Evolutionary conservation across 257 asterid species (phyloP).

Genomic region (Haberlea rhodopensis): DNA sequence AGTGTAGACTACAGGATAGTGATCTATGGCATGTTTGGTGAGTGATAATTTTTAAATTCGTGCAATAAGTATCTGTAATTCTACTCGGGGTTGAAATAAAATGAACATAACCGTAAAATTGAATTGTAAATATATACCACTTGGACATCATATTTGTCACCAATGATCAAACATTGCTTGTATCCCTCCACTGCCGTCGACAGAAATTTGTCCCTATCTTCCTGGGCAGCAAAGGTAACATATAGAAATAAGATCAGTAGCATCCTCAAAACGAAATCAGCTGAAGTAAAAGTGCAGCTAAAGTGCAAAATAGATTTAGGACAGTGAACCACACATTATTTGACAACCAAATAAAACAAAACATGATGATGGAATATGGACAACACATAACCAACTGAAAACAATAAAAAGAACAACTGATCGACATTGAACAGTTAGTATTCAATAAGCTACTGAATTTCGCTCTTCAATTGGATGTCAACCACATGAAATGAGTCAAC

Average conservation of each 20-base stretch:
- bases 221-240: conserved; percentile 52
- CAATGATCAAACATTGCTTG: conserved; percentile 78
- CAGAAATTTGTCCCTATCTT: conserved; percentile 84
- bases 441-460: conserved; percentile 14
- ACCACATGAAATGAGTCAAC: conserved; percentile 8
- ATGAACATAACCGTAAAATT: conserved; percentile 6
- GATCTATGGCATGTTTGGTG: not conserved
- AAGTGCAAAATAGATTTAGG: not conserved
- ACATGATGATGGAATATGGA: conserved; percentile 5
- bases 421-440: not conserved
- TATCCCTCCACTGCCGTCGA: conserved; percentile 82
- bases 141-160: conserved; percentile 88
- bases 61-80: not conserved
- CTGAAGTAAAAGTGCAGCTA: conserved; percentile 20
- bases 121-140: conserved; percentile 61
- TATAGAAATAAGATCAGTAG: conserved; percentile 18
- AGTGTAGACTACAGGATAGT: no score
- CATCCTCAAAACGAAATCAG: conserved; percentile 18
- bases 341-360: conserved; percentile 5
- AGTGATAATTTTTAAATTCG: not conserved
- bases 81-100: not conserved
- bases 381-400: not conserved
- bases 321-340: conserved; percentile 1
- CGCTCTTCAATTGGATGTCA: conserved; percentile 16
- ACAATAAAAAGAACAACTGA: conserved; percentile 1